Evolutionary conservation across 2,329 filamentous ascomycete species (phyloP).

Genomic region (Stachybotrys chartarum): DNA sequence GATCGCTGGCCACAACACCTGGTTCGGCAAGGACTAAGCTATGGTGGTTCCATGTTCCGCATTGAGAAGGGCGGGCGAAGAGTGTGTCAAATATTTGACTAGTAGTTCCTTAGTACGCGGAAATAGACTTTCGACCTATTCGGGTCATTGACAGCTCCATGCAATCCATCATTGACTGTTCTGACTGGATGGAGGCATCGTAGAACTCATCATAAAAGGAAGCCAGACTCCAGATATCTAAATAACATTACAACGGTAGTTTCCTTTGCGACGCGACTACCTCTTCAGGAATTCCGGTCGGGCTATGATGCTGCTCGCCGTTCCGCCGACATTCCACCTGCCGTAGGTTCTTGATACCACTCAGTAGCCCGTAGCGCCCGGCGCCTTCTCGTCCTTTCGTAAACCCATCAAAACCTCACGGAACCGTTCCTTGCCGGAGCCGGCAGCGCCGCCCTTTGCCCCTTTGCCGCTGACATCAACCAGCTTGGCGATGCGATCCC

Average conservation of each 20-base stretch:
- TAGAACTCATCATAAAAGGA: neutral
- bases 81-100: conserved; percentile 11
- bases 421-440: conserved; percentile 94
- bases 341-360: neutral
- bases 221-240: conserved; percentile 3
- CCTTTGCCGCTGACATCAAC: conserved; percentile 98
- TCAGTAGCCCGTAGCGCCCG: conserved; percentile 58
- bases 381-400: conserved; percentile 86
- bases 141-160: neutral
- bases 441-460: conserved; percentile 73
- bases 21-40: conserved; percentile 52
- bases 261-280: neutral
- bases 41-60: neutral
- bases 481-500: conserved; percentile 95
- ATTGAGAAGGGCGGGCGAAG: conserved; percentile 3
- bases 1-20: conserved; percentile 72
- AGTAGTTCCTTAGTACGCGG: conserved; percentile 6
- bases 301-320: neutral
- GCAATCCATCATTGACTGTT: neutral
- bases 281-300: neutral
- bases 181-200: neutral
- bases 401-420: conserved; percentile 80
- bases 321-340: neutral
- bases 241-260: neutral
- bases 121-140: neutral